Percentiles rank a stretch among this genome's conserved stretches.
These are phyloP conservation scores for Plasmodium vivax DNA, from an alignment of 169 alveolate genomes.

Conservation along the genomic window DNA sequence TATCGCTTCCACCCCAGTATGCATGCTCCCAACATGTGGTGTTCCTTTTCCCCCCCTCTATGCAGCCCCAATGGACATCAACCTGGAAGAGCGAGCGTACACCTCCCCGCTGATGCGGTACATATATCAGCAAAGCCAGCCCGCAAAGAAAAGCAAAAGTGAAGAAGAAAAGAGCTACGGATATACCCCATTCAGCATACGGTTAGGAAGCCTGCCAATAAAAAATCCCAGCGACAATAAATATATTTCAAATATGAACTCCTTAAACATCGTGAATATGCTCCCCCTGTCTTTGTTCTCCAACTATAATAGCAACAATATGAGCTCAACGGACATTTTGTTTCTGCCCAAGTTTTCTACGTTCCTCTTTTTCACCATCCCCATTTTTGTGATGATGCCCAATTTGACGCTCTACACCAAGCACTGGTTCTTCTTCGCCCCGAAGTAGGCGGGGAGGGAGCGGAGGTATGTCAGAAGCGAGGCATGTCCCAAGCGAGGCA, in stretches of 20 bases:
- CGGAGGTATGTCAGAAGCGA: not conserved
- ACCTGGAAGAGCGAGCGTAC: slow-evolving; percentile 62
- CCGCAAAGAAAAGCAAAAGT: not conserved
- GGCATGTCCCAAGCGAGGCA: too few species aligned
- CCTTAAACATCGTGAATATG: slow-evolving; percentile 53
- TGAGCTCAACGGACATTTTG: slow-evolving; percentile 68
- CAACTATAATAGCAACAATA: slow-evolving; percentile 64
- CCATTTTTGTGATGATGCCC: slow-evolving; percentile 68
- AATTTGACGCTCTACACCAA: slow-evolving; percentile 64
- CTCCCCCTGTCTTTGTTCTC: slow-evolving; percentile 68
- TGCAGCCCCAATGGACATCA: slow-evolving; percentile 41
- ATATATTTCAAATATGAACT: slow-evolving; percentile 66
- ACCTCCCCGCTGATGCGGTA: slow-evolving; percentile 68
- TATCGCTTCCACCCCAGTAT: not conserved
- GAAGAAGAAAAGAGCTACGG: not conserved
- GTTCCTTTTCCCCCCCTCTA: not conserved
- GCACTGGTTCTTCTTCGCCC: slow-evolving; percentile 74
- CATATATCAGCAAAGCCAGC: slow-evolving; percentile 20
- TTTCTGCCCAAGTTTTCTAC: slow-evolving; percentile 71
- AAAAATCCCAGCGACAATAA: slow-evolving; percentile 48
- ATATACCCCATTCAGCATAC: slow-evolving; percentile 47
- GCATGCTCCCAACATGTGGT: not conserved
- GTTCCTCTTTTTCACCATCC: slow-evolving; percentile 65
- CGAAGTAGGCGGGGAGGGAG: slow-evolving; percentile 2
- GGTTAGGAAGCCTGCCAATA: slow-evolving; percentile 61